phyloP scores from a whole-genome alignment of 352 stramenopile genomes.

The Phytopythium vexans region DNA sequence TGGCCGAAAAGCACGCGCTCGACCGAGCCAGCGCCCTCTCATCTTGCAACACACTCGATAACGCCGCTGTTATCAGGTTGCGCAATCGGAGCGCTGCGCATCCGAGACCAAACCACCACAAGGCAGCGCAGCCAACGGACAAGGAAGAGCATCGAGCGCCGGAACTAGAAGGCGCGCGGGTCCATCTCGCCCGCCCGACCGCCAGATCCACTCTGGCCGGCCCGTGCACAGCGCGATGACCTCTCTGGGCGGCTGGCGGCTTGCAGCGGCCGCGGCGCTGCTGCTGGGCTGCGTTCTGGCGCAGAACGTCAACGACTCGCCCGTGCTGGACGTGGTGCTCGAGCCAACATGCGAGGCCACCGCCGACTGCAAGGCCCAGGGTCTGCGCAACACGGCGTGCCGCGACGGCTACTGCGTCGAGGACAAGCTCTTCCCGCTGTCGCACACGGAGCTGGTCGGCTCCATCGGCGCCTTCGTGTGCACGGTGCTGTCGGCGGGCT shows the following conservation, averaged over 20 bases:
- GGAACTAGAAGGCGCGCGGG: no score
- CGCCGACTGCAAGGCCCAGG: slow-evolving; percentile 44
- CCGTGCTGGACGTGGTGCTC: slow-evolving; percentile 21
- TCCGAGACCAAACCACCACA: no score
- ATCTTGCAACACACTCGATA: no score
- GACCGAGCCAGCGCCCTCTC: no score
- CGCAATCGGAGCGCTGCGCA: no score
- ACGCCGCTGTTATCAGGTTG: no score
- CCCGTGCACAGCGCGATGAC: no score
- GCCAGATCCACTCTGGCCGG: no score
- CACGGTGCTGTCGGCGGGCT: slow-evolving; percentile 58
- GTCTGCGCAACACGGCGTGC: slow-evolving; percentile 37
- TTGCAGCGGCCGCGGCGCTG: neutral
- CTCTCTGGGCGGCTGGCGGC: no score
- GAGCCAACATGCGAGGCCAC: slow-evolving; percentile 35
- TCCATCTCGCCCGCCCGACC: no score
- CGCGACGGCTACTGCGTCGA: slow-evolving; percentile 45
- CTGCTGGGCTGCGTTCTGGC: slow-evolving; percentile 7
- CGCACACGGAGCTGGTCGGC: slow-evolving; percentile 44
- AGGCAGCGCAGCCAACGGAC: no score
- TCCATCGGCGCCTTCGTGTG: slow-evolving; percentile 66
- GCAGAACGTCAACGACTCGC: slow-evolving; percentile 29
- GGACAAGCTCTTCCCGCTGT: slow-evolving; percentile 59
- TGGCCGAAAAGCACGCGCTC: slow-evolving; percentile 4
- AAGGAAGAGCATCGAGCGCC: no score